phyloP scores from a whole-genome alignment of 176 grass and related monocot genomes.

The Pharus latifolius region DNA sequence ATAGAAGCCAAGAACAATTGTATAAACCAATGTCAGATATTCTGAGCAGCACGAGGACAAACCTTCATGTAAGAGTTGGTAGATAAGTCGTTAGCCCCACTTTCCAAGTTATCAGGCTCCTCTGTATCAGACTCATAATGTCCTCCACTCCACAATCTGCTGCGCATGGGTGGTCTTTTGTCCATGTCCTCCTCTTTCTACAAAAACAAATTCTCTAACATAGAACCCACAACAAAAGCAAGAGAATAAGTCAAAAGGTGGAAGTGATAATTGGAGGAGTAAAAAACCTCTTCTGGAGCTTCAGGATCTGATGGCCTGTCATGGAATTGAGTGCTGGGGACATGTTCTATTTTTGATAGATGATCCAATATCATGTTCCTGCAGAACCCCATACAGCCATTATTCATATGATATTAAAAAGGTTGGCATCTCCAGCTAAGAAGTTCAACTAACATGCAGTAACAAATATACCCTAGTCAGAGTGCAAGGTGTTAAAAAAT shows the following conservation, averaged over 20 bases:
- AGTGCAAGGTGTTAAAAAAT: background rate
- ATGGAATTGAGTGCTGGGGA: slow-evolving; percentile 81
- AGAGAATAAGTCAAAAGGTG: background rate
- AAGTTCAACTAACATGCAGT: background rate
- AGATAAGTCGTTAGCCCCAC: slow-evolving; percentile 1
- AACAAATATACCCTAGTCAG: background rate
- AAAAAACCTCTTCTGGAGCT: slow-evolving; percentile 56
- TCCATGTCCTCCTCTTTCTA: slow-evolving; percentile 66
- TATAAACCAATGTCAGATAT: background rate
- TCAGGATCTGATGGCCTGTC: slow-evolving; percentile 56
- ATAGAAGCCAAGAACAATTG: background rate
- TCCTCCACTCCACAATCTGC: slow-evolving; percentile 62
- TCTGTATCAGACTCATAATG: slow-evolving; percentile 70
- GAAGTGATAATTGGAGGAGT: slow-evolving; percentile 1
- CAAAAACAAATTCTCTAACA: slow-evolving; percentile 18
- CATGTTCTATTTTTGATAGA: slow-evolving; percentile 67
- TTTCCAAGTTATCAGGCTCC: slow-evolving; percentile 37
- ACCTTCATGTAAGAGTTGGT: slow-evolving; percentile 31
- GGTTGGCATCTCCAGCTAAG: background rate
- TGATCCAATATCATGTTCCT: slow-evolving; percentile 70
- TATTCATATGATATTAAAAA: background rate
- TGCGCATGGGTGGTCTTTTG: slow-evolving; percentile 48
- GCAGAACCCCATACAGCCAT: background rate
- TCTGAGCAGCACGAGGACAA: background rate
- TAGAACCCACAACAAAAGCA: slow-evolving; percentile 7